Evolutionary conservation across 441 rosid genomes (phyloP), one percentile per base, ranked within the genome.

Genomic region (Flueggea neowawraea): DNA sequence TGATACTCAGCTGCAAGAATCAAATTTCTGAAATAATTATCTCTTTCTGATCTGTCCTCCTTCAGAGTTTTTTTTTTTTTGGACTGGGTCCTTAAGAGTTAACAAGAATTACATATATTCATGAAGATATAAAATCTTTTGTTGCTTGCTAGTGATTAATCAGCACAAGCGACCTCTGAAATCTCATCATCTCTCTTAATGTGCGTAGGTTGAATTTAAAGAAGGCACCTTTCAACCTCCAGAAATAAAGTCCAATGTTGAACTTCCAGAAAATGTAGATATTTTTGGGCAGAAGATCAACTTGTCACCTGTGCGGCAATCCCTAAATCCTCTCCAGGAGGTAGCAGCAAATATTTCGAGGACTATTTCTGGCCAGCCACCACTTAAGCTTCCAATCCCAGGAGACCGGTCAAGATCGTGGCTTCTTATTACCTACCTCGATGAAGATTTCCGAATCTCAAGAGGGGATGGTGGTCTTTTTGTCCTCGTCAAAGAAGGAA

Each of bases 401-500:
- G n/a, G n/a, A n/a, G n/a, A n/a, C n/a, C n/a, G n/a, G n/a, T n/a
- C n/a, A n/a, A n/a, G n/a, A n/a, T n/a, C n/a, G n/a, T n/a, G n/a
- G n/a, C n/a, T n/a, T n/a, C n/a, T n/a, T n/a, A n/a, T n/a, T n/a
- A n/a, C n/a, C n/a, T n/a, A n/a, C n/a, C n/a, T n/a, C n/a, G n/a
- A n/a, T n/a, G n/a, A n/a, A n/a, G n/a, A n/a, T n/a, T n/a, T n/a
- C n/a, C n/a, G 90, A 64, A 91, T 94, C 65, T 91, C 97, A 28
- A 87, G 96, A 69, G 99, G 99, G 12, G 99, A 94, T 9, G 97
- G 99, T 32, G 99, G 99, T 53, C 90, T 94, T 48, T 94, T 94
- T 61, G 89, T 94, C 70, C 99, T 94, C 56, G 95, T 71, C 12
- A 89, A 81, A 71, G 88, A 86, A 80, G 96, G 97, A 52, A 86